A percentile compares a stretch with the other conserved stretches of the same genome.
These are phyloP conservation scores for Lipomyces orientalis DNA, from an alignment of 805 yeast species.

Conservation along the genomic window DNA sequence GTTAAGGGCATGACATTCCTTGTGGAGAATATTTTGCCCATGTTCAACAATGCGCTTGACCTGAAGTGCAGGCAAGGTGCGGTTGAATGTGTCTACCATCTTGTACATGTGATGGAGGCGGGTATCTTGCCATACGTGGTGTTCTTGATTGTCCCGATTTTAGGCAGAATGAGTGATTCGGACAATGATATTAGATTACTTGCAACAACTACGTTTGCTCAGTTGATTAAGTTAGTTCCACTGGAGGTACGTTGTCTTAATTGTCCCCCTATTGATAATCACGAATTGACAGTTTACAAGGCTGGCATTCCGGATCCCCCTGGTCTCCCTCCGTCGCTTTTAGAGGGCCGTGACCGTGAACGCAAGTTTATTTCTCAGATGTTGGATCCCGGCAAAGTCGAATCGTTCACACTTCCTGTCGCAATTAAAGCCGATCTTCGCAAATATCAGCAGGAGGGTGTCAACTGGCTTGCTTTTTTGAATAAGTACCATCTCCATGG, in stretches of 20 bases:
- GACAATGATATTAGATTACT: conserved; percentile 84
- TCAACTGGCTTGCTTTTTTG: conserved; percentile 95
- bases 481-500: conserved; percentile 97
- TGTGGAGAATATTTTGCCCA: conserved; percentile 78
- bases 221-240: conserved; percentile 93
- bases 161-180: conserved; percentile 98
- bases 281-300: conserved; percentile 5
- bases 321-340: conserved; percentile 81
- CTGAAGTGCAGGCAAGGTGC: conserved; percentile 87
- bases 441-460: conserved; percentile 97
- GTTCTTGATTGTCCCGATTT: conserved; percentile 91
- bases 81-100: conserved; percentile 86
- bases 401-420: conserved; percentile 87
- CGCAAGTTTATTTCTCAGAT: conserved; percentile 93
- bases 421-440: conserved; percentile 90
- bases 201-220: conserved; percentile 96
- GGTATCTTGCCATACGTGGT: conserved; percentile 92
- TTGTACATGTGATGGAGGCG: conserved; percentile 83
- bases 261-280: background rate
- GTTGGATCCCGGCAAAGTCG: conserved; percentile 94
- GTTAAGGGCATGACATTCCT: conserved; percentile 75
- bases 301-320: conserved; percentile 96
- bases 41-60: conserved; percentile 76
- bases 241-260: conserved; percentile 58
- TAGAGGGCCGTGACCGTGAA: conserved; percentile 90